Conservation (phyloP, 352 stramenopile genomes). For the Globisporangium recalcitrans region DNA sequence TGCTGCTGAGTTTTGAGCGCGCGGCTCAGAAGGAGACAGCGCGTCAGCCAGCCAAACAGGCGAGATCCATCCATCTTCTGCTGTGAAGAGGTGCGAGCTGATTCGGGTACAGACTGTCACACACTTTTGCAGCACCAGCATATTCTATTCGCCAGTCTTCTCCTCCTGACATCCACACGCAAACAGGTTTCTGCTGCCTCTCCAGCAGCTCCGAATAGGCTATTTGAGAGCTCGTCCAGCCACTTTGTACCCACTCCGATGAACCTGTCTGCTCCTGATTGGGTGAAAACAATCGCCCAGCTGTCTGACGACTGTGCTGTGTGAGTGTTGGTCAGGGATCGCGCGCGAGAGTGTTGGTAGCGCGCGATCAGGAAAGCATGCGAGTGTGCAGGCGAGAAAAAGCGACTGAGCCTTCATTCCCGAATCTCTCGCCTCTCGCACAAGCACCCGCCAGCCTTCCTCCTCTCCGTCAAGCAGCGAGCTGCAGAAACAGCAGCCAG, state of each 20-base stretch:
- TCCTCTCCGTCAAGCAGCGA: background rate
- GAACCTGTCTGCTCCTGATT: constrained; percentile 8
- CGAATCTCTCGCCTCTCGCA: constrained; percentile 8
- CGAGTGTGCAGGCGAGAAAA: background rate
- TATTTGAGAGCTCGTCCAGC: background rate
- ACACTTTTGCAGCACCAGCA: background rate
- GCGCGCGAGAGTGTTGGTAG: constrained; percentile 10
- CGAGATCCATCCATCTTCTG: background rate
- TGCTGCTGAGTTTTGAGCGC: background rate
- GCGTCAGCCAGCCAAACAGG: background rate
- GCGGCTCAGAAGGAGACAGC: constrained; percentile 5
- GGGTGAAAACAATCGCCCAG: background rate
- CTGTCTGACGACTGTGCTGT: too few species aligned
- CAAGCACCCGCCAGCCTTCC: background rate
- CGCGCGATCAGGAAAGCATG: background rate
- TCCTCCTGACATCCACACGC: background rate
- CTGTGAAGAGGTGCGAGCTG: background rate
- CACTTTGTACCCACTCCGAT: constrained; percentile 13
- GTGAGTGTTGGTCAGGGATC: too few species aligned
- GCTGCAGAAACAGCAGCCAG: constrained; percentile 3
- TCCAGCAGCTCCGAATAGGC: background rate
- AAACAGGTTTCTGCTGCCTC: background rate
- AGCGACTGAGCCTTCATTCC: constrained; percentile 1
- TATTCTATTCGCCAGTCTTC: constrained; percentile 1
- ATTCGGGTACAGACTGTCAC: constrained; percentile 4